Conservation (phyloP, 2,329 filamentous ascomycete genomes). For the Aureobasidium subglaciale region DNA sequence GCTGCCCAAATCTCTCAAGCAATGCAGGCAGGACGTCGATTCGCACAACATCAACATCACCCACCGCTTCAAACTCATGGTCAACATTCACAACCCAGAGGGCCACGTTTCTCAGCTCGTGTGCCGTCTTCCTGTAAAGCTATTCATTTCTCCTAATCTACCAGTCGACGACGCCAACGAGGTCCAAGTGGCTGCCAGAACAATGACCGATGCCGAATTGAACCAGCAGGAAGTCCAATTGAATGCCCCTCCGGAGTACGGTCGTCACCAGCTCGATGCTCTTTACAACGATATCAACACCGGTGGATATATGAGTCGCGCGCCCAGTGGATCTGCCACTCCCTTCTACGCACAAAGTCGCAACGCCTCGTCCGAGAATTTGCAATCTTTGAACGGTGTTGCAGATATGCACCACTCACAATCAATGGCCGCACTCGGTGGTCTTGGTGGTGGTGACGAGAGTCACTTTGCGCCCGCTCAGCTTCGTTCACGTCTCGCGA, state of each 20-base stretch:
- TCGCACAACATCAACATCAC: conserved; percentile 83
- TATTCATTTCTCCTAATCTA: conserved; percentile 93
- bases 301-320: conserved; percentile 59
- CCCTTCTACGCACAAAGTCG: conserved; percentile 67
- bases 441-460: conserved; percentile 37
- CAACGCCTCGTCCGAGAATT: conserved; percentile 72
- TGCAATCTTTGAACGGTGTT: conserved; percentile 51
- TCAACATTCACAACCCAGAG: conserved; percentile 89
- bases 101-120: conserved; percentile 90
- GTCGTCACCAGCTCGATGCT: conserved; percentile 80
- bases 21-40: conserved; percentile 85
- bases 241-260: conserved; percentile 85
- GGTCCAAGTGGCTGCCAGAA: conserved; percentile 51
- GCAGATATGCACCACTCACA: conserved; percentile 45
- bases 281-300: conserved; percentile 83
- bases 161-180: conserved; percentile 82
- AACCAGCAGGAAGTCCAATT: conserved; percentile 49
- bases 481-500: conserved; percentile 62
- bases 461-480: conserved; percentile 48
- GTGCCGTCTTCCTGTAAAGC: conserved; percentile 80
- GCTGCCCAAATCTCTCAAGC: conserved; percentile 72
- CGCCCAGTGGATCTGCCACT: conserved; percentile 55
- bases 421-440: conserved; percentile 42
- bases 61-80: conserved; percentile 86
- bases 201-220: conserved; percentile 35